Base-by-base conservation (phyloP, 2,329 filamentous ascomycete genomes). In the Alternaria sp. region DNA sequence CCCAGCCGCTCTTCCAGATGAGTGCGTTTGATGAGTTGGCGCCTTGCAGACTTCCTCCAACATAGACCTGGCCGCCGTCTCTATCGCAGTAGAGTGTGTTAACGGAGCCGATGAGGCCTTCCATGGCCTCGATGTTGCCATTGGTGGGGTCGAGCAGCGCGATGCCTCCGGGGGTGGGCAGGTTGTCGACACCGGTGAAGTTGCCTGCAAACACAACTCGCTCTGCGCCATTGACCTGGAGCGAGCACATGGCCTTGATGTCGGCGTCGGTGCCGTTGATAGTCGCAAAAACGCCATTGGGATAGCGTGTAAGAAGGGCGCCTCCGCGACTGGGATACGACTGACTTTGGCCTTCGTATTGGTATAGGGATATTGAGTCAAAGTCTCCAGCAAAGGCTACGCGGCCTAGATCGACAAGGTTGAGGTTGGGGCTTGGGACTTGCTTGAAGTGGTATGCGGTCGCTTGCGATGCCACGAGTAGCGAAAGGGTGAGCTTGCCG, bases 351-450 rank as follows among this genome's bases (percentile, higher is more conserved):
- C 90, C 91, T 71, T 90, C 83, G 71, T 88, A 98, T 73, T 93
- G 83, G 80, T 95, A 98, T 37, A 97, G 82, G 11, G 95, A 97
- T 70, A 98, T 90, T 54, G 93, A 92, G 71, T 91, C 88, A 76
- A 97, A 99, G 78, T 97, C 89, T 69, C 95, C 95, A 1, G 88
- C 90, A 58, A 99, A 84, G 54, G 91, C 93, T 66, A 97, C 88
- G 69, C 90, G 87, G 57, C 95, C 95, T 34, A 99, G 82, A 56
- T 88, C 81, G 28, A 85, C 86, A 58, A 97, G 84, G 74, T 96
- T 90, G 73, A 99, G 86, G 71, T 93, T 88, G 56, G 90, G 82
- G 13, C 86, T 81, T 3, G 91, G 87, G 37, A 87, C 84, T 13
- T 86, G 77, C 44, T 81, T 85, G 76, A 91, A 89, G 29, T 80